Conservation (phyloP, 1,284 basidiomycete genomes). For the Cutaneotrichosporon spelunceum region DNA sequence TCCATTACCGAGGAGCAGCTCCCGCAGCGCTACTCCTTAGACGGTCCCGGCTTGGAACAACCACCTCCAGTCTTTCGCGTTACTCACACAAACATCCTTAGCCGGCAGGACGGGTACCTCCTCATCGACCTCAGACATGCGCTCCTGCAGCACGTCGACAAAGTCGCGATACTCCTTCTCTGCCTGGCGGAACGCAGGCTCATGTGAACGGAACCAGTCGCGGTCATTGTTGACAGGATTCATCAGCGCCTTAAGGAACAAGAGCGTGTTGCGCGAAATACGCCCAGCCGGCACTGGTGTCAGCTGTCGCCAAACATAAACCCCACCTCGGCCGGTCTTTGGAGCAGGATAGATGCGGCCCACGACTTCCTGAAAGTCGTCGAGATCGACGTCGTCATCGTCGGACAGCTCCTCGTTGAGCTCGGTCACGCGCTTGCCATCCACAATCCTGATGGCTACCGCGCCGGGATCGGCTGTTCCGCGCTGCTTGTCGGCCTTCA, state of each 20-base stretch:
- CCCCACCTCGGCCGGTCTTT: conserved; percentile 69
- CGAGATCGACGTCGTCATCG: conserved; percentile 34
- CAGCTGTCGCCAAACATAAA: background rate
- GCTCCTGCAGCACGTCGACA: conserved; percentile 63
- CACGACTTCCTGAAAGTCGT: conserved; percentile 41
- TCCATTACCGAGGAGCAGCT: background rate
- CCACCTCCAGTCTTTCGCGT: background rate
- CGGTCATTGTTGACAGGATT: conserved; percentile 79
- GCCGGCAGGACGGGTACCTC: conserved; percentile 79
- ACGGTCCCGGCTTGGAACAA: background rate
- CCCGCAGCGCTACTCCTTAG: background rate
- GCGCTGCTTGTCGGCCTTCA: background rate
- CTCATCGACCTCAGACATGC: conserved; percentile 67
- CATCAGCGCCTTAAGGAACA: conserved; percentile 68
- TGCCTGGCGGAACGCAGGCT: conserved; percentile 73
- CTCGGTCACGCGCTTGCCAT: background rate
- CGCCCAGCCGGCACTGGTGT: conserved; percentile 71
- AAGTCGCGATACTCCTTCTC: conserved; percentile 87
- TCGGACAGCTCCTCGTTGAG: conserved; percentile 16
- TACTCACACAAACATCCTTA: conserved; percentile 73
- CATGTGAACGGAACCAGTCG: conserved; percentile 64
- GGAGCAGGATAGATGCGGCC: conserved; percentile 61
- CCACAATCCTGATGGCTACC: background rate
- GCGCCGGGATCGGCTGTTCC: conserved; percentile 10
- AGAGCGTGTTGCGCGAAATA: conserved; percentile 76